These are phyloP conservation scores for Pythium aristosporum DNA, from an alignment of 352 stramenopile genomes.

Conservation along the genomic window DNA sequence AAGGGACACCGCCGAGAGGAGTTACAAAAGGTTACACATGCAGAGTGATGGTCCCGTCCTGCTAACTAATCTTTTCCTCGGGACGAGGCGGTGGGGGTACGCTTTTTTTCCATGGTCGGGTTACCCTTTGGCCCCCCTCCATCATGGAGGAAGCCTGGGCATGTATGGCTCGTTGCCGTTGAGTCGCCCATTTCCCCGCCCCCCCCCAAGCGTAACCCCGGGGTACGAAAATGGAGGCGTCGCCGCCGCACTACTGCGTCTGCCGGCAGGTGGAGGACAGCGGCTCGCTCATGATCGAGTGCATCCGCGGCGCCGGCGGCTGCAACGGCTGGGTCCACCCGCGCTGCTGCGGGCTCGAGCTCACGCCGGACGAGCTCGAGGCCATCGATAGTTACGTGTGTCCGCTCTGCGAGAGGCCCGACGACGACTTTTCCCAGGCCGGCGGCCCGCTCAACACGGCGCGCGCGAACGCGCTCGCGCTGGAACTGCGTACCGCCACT, in stretches of 20 bases:
- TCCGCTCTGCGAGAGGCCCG: conserved; percentile 69
- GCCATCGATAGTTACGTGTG: conserved; percentile 84
- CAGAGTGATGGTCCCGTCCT: neutral
- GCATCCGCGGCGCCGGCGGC: conserved; percentile 84
- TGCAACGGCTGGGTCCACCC: conserved; percentile 92
- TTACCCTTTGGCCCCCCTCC: conserved; percentile 12
- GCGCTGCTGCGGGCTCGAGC: conserved; percentile 79
- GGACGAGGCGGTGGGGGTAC: conserved; percentile 5
- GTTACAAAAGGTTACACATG: conserved; percentile 3
- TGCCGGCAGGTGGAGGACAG: conserved; percentile 80
- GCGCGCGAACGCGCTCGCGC: conserved; percentile 65
- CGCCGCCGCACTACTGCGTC: conserved; percentile 73
- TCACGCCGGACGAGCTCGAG: conserved; percentile 86
- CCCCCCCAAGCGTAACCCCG: conserved; percentile 7
- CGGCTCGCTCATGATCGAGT: conserved; percentile 91
- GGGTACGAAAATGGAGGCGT: conserved; percentile 37
- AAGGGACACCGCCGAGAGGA: neutral
- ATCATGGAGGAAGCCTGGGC: conserved; percentile 6
- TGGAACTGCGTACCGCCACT: conserved; percentile 41
- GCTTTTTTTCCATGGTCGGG: conserved; percentile 2
- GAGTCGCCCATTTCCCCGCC: conserved; percentile 17
- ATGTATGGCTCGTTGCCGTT: conserved; percentile 22
- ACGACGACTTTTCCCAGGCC: conserved; percentile 63
- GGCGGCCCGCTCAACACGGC: conserved; percentile 71
- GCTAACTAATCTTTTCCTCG: neutral